Base-by-base conservation (phyloP, 2,329 filamentous ascomycete species). In the Aureobasidium zeae region DNA sequence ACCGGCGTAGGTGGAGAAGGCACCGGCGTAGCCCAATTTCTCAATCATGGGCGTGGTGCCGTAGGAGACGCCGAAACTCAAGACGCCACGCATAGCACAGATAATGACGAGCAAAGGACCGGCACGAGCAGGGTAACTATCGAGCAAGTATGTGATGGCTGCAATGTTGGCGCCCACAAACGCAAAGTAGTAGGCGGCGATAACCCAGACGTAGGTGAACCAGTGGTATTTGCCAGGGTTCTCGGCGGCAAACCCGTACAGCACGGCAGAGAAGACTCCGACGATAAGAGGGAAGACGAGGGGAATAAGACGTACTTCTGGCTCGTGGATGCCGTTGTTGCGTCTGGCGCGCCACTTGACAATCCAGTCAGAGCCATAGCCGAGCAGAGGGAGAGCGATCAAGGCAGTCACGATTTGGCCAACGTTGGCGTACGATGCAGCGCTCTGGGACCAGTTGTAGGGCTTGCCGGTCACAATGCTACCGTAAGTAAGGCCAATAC, bases 71-170 rank as follows among this genome's bases (percentile, higher is more conserved):
- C 66, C 67, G 39, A 71, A 71, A 1, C 61, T 65, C 7, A 71
- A 63, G 30, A 71, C 62, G 0, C 67, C 67, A 2, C 67, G 57
- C 49, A 68, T 59, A 4, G 68, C 65, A 37, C 65, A 69, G 21
- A 71, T 65, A 25, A 71, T 61, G 3, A 71, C 62, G 15, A 71
- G 51, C 2, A 68, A 47, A 0, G 67, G 63, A 0, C 64, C 64
- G 3, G 65, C 61, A 2, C 63, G 57, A 2, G 59, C 57, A 1
- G 66, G 66, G 44, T 69, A 71, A 1, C 62, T 59, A 44, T 71
- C 68, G 2, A 71, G 59, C 4, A 66, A 51, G 46, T 66, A 68
- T 0, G 65, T 68, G 37, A 69, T 66, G 0, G 58, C 65, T 3
- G 64, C 63, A 42, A 69, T 68, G 47, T 69, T 70, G 7, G 61